phyloP scores from a whole-genome alignment of 345 rosid species.

The Salix koriyanagi region DNA sequence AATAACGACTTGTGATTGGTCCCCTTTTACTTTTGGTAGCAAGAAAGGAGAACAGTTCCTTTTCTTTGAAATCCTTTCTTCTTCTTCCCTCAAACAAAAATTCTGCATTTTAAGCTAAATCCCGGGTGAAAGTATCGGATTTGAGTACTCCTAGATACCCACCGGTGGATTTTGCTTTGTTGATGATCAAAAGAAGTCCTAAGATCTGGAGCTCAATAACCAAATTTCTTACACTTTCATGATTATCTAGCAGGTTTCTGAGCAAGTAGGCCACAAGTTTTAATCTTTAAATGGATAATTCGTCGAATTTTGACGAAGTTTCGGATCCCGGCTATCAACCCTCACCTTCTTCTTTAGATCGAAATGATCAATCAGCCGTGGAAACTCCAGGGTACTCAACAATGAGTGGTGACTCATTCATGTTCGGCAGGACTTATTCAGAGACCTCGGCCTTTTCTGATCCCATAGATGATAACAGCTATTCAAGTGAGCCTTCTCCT shows the following conservation, averaged over 20 bases:
- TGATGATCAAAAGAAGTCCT: conserved; percentile 5
- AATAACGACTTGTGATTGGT: conserved; percentile 38
- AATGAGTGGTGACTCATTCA: conserved; percentile 50
- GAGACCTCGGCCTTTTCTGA: conserved; percentile 65
- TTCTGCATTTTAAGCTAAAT: conserved; percentile 25
- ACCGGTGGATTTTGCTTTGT: conserved; percentile 16
- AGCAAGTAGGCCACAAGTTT: conserved; percentile 8
- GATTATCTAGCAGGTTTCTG: conserved; percentile 30
- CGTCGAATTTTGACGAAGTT: conserved; percentile 39
- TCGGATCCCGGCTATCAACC: conserved; percentile 48
- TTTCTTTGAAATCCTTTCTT: conserved; percentile 6
- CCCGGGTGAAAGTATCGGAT: conserved; percentile 20
- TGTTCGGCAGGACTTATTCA: conserved; percentile 53
- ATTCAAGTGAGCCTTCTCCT: conserved; percentile 60
- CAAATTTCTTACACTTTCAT: conserved; percentile 18
- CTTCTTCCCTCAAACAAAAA: conserved; percentile 14
- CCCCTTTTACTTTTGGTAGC: conserved; percentile 45
- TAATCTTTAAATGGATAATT: conserved; percentile 37
- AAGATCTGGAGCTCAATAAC: conserved; percentile 20
- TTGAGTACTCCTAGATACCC: not conserved
- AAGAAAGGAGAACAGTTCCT: conserved; percentile 27
- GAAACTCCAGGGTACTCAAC: conserved; percentile 60
- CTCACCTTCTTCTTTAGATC: conserved; percentile 53
- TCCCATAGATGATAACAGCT: conserved; percentile 49
- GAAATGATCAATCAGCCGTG: conserved; percentile 39